Conservation (phyloP, 2,329 filamentous ascomycete genomes). For the Fusarium pininemorale region DNA sequence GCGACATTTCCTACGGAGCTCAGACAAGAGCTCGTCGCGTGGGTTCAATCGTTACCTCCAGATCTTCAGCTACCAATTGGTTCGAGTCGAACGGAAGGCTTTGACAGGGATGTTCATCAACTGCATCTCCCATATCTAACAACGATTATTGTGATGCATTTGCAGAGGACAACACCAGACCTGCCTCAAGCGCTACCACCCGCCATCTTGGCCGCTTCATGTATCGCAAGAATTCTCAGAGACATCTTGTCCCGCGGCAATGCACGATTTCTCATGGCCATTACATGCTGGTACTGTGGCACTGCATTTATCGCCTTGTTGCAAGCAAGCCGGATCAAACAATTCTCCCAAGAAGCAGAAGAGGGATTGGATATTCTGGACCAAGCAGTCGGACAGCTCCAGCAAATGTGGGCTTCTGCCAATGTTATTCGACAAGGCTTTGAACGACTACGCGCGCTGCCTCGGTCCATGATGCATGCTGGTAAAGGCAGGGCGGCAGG, state of each 20-base stretch:
- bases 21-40: slow-evolving; percentile 27
- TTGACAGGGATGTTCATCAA: slow-evolving; percentile 54
- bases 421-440: slow-evolving; percentile 36
- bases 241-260: slow-evolving; percentile 52
- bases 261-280: slow-evolving; percentile 53
- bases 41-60: slow-evolving; percentile 21
- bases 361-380: slow-evolving; percentile 28
- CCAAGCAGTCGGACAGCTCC: slow-evolving; percentile 29
- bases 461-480: slow-evolving; percentile 15
- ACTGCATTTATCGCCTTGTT: slow-evolving; percentile 53
- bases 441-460: slow-evolving; percentile 24
- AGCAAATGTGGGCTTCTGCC: slow-evolving; percentile 38
- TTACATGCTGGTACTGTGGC: slow-evolving; percentile 55
- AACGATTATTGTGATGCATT: slow-evolving; percentile 52
- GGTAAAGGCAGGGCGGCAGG: background rate
- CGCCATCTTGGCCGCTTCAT: slow-evolving; percentile 29
- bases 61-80: slow-evolving; percentile 31
- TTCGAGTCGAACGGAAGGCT: slow-evolving; percentile 39
- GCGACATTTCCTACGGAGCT: slow-evolving; percentile 20
- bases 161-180: slow-evolving; percentile 48
- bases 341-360: slow-evolving; percentile 32
- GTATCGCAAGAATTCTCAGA: slow-evolving; percentile 40
- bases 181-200: slow-evolving; percentile 43
- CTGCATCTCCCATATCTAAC: slow-evolving; percentile 54
- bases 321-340: slow-evolving; percentile 44